Base-by-base conservation (phyloP, 257 asterid species). In the Verbascum thapsus region DNA sequence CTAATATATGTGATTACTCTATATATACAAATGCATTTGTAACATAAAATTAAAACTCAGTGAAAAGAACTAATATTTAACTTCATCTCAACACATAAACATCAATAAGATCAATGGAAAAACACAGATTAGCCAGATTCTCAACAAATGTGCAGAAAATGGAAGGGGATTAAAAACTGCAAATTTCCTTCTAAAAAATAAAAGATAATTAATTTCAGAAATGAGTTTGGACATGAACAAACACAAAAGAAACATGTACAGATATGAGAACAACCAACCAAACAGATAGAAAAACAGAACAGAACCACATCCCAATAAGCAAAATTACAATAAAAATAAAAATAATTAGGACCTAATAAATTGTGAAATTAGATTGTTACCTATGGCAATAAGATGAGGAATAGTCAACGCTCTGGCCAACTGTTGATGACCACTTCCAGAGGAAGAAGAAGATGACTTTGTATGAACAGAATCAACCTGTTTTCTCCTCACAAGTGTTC, bases 351-450 rank as follows among this genome's bases (percentile, higher is more conserved):
- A 44, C n/a, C n/a, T n/a, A 26, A 2, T 20, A 61, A 43, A n/a
- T n/a, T n/a, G n/a, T n/a, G 11, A 40, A 51, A 43, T n/a, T 16
- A 39, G 13, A 18, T 8, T 67, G 49, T 59, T 53, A 85, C 96
- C 97, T 48, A 90, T 85, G 49, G 91, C 95, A 64, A 87, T 75
- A 56, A 90, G 97, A 81, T 90, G 91, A 77, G 95, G 91, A 40
- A 85, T 57, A 40, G 91, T 81, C 51, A 90, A 72, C 61, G 89
- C 83, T 75, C 76, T 90, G 45, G 97, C 90, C 80, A 90, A 72
- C 66, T 76, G 75, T 61, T 66, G 79, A 63, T 78, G 86, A 65
- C 74, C 81, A 48, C 76, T 53, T 15, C 73, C 78, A 26, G 80
- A 34, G 8, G 79, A 66, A 60, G 84, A 76, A 53, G 84, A 58